Base-by-base conservation (phyloP, 2,329 filamentous ascomycete genomes). In the Tolypocladium paradoxum region DNA sequence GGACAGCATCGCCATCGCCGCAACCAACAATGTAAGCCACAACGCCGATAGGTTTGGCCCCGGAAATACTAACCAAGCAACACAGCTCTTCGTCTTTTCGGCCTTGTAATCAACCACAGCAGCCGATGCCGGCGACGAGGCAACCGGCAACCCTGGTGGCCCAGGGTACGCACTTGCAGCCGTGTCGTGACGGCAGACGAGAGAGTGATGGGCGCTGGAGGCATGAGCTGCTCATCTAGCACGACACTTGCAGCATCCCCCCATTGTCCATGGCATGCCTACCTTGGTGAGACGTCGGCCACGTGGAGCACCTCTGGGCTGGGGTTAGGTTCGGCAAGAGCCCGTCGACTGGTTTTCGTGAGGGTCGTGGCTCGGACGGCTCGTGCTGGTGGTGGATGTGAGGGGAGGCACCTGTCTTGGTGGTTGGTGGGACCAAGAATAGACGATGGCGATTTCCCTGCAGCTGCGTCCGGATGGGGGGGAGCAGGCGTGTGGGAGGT, bases 1-100 rank as follows among this genome's bases (percentile, higher is more conserved):
- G 74, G 92, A 99, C 75, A 97, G 92, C 75, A 99, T 99, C 74
- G 93, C 93, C 54, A 99, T 99, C 76, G 93, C 93, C 62, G 93
- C 93, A 56, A 99, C 93, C 59, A 99, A 99, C 79, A 99, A 99
- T 74, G 93, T 97, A 75, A 87, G 92, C 50, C 33, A 36, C 48
- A 11, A 22, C 16, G 11, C 4, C 8, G 12, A 24, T 38, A n/a
- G 4, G 27, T 20, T 14, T 6, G 5, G 29, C 18, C 27, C 6
- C 31, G 35, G 34, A 48, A 22, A 40, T 51, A 52, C 64, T 69
- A 58, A 71, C 58, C 24, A 37, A 16, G 6, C 6, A 29, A 34
- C 54, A 54, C 58, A 89, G 85, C 75, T 89, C 63, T 89, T 89
- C 71, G 85, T 89, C 62, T 89, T 89, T 71, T 89, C 85, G 58